These are phyloP conservation scores for Umbilicus rupestris DNA, from an alignment of 164 flowering plant species.

Conservation along the genomic window DNA sequence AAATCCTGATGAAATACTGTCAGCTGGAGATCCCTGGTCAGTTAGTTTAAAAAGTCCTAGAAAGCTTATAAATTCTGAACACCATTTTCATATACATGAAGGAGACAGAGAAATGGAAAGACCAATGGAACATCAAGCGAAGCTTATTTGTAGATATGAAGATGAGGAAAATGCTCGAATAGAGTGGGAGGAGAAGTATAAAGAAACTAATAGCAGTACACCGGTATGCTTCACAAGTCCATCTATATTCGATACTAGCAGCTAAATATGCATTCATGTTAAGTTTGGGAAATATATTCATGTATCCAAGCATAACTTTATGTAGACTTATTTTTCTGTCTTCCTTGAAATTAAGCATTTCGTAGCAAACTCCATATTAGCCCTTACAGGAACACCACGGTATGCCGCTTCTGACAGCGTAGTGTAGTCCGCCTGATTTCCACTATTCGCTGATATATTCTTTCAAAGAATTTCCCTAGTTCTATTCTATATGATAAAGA, in stretches of 20 bases:
- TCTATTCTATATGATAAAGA: no score
- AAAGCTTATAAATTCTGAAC: conserved; percentile 9
- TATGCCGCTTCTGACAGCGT: no score
- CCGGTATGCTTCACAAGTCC: conserved; percentile 34
- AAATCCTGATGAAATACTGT: conserved; percentile 10
- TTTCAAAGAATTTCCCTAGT: no score
- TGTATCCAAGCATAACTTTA: no score
- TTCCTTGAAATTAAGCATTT: no score
- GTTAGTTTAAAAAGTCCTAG: conserved; percentile 11
- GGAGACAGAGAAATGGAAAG: conserved; percentile 44
- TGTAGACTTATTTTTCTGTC: no score
- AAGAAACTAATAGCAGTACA: conserved; percentile 42
- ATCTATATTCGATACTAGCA: not conserved
- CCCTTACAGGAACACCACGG: no score
- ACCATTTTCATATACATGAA: conserved; percentile 17
- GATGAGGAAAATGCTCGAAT: conserved; percentile 82
- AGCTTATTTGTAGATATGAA: conserved; percentile 55
- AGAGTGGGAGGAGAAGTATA: conserved; percentile 82
- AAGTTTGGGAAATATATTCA: no score
- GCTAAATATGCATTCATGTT: no score
- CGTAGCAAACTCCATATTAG: no score
- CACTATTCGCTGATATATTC: no score
- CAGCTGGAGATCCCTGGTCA: conserved; percentile 10
- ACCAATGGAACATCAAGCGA: conserved; percentile 52
- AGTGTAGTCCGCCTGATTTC: no score